Conservation (phyloP, 345 rosid species). For the Bretschneidera sinensis region DNA sequence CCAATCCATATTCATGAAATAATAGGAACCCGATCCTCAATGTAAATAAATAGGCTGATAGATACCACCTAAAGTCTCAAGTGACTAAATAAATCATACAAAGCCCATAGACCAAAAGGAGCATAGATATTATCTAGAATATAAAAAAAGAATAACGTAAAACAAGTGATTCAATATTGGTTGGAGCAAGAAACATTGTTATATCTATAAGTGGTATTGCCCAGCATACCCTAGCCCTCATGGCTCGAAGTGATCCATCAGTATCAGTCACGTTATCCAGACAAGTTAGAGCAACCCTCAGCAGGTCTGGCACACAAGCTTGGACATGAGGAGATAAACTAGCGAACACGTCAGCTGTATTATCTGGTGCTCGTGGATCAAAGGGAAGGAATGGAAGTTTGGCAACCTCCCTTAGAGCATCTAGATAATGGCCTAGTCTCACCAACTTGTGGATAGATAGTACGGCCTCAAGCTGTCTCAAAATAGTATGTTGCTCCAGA, state of each 20-base stretch:
- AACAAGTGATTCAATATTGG: not conserved
- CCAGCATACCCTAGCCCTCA: slow-evolving; percentile 82
- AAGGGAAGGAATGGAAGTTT: slow-evolving; percentile 84
- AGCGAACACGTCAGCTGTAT: slow-evolving; percentile 45
- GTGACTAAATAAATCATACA: no score
- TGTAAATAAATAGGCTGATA: no score
- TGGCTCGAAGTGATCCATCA: slow-evolving; percentile 84
- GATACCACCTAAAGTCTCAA: no score
- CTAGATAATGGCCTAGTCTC: slow-evolving; percentile 62
- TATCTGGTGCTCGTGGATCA: slow-evolving; percentile 76
- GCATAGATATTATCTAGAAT: not conserved
- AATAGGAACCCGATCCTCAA: no score
- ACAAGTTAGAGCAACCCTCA: slow-evolving; percentile 77
- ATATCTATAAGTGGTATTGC: not conserved
- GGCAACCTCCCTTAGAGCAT: slow-evolving; percentile 88
- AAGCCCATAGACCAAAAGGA: no score
- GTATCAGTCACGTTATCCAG: slow-evolving; percentile 81
- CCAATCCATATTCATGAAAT: no score
- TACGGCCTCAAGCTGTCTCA: slow-evolving; percentile 96
- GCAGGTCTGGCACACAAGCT: slow-evolving; percentile 81
- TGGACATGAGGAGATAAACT: slow-evolving; percentile 79
- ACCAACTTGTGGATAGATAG: slow-evolving; percentile 70
- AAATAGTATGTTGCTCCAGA: slow-evolving; percentile 78
- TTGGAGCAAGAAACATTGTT: not conserved
- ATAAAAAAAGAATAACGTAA: not conserved